Base-by-base conservation (phyloP, 1,139 yeast species). In the Candida neerlandica region DNA sequence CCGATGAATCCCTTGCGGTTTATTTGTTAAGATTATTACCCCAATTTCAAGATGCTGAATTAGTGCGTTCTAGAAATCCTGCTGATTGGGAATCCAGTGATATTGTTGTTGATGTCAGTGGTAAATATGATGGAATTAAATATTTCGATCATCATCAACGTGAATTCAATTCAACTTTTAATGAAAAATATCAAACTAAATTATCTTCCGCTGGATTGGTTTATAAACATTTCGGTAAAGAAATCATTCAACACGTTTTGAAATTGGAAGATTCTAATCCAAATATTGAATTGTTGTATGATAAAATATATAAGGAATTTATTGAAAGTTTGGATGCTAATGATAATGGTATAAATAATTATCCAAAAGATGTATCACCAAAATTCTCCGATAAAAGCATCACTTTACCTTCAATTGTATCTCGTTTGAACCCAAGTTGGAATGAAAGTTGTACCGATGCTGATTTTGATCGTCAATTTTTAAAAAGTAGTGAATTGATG, bases 121-220 rank as follows among this genome's bases (percentile, higher is more conserved):
- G 97, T n/a, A 79, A 87, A 64, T 92, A 92, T 67, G 98, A 94
- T 65, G 90, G 88, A 10, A 76, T 75, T 43, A 92, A 92, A 70
- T 89, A 77, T 67, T 94, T 90, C 66, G 99, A 94, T 65, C 99
- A 94, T 64, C 99, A 94, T 69, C 99, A 94, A 73, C 82, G 97
- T 56, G 81, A 73, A 47, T 76, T 76, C 56, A 56, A 63, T 49
- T 71, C 73, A 52, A 67, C 72, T 4, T 76, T 76, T 56, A 63
- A 67, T 26, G 60, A 59, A 10, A 64, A 66, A 7, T 75, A 64
- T 58, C 58, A 63, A 51, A 94, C 98, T 45, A 92, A 90, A 65
- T 78, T 94, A 55, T 87, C 96, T 14, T 88, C 96, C 50, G 99
- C 99, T 14, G 99, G 99, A 21, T 78, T 94, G 54, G 83, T 94